Evolutionary conservation across 345 rosid species (phyloP).

Genomic region (Firmiana major): DNA sequence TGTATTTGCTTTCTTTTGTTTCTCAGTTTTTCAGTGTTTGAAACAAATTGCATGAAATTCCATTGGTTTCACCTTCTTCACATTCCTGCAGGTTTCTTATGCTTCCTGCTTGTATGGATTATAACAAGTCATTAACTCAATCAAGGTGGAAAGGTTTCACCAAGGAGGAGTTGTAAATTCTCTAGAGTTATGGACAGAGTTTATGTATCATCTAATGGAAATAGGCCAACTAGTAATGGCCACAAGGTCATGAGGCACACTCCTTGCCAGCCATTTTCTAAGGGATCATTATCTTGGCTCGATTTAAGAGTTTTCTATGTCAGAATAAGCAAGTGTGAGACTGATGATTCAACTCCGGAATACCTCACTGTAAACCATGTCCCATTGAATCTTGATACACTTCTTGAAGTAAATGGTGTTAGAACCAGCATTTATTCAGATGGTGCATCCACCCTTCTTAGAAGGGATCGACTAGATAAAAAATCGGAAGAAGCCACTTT

Average conservation of each 20-base stretch:
- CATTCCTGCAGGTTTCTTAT: conserved; percentile 24
- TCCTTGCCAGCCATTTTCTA: conserved; percentile 33
- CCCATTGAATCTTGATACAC: conserved; percentile 62
- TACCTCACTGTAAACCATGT: conserved; percentile 64
- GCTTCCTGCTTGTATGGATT: conserved; percentile 16
- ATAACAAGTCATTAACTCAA: conserved; percentile 11
- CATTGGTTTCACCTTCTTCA: conserved; percentile 13
- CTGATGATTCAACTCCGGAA: conserved; percentile 62
- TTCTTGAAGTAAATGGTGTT: conserved; percentile 73
- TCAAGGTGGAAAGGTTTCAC: conserved; percentile 25
- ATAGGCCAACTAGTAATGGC: conserved; percentile 33
- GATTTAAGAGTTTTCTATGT: conserved; percentile 90
- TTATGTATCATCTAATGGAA: conserved; percentile 34
- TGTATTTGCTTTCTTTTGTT: background rate
- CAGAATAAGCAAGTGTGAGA: conserved; percentile 55
- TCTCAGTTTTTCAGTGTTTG: background rate
- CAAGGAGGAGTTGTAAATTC: conserved; percentile 12
- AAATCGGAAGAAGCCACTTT: conserved; percentile 74
- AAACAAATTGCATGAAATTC: conserved; percentile 11
- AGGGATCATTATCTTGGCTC: conserved; percentile 50
- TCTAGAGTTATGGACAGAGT: conserved; percentile 48
- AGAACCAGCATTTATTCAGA: conserved; percentile 54
- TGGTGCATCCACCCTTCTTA: conserved; percentile 54
- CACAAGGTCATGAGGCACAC: conserved; percentile 28
- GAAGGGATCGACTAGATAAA: conserved; percentile 80